Percentiles rank a stretch among this genome's conserved stretches.
These are phyloP conservation scores for Potentilla sterilis DNA, from an alignment of 306 rosid species.

Conservation along the genomic window DNA sequence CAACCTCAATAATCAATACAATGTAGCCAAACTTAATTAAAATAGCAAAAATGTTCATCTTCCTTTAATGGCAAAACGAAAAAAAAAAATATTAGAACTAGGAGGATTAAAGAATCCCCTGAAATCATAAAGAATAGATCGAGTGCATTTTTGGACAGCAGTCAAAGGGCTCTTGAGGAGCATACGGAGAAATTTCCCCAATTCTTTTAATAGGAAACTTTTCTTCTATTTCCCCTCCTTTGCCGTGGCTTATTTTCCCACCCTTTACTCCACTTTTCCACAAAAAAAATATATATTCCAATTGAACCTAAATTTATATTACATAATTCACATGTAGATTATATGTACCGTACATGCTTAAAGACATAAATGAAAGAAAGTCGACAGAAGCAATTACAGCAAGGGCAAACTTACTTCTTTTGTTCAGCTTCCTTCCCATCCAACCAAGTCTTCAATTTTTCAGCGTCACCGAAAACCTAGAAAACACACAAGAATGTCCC, in stretches of 20 bases:
- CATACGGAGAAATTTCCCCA: too few relatives aligned
- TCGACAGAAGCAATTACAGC: not conserved
- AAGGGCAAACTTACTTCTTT: conserved; percentile 55
- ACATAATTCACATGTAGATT: not conserved
- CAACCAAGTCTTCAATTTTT: conserved; percentile 74
- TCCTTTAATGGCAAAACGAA: not conserved
- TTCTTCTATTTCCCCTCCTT: too few relatives aligned
- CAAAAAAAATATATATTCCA: not conserved
- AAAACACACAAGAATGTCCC: conserved; percentile 22
- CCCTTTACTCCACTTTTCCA: not conserved
- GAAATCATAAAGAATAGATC: too few relatives aligned
- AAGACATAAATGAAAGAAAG: conserved; percentile 3
- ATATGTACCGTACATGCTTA: not conserved
- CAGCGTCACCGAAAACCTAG: conserved; percentile 61
- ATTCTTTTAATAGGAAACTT: too few relatives aligned
- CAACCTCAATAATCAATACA: not conserved
- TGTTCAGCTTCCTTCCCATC: conserved; percentile 82
- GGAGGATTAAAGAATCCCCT: not conserved
- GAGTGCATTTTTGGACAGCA: too few relatives aligned
- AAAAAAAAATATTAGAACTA: not conserved
- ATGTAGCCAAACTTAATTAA: not conserved
- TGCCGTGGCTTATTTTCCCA: too few relatives aligned
- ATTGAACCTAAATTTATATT: not conserved
- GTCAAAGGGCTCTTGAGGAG: too few relatives aligned
- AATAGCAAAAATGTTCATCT: not conserved